A percentile compares a stretch with the other conserved stretches of the same genome.
Evolutionary conservation across 2,329 filamentous ascomycete genomes (phyloP).

Genomic region (Neoascochyta sp.): DNA sequence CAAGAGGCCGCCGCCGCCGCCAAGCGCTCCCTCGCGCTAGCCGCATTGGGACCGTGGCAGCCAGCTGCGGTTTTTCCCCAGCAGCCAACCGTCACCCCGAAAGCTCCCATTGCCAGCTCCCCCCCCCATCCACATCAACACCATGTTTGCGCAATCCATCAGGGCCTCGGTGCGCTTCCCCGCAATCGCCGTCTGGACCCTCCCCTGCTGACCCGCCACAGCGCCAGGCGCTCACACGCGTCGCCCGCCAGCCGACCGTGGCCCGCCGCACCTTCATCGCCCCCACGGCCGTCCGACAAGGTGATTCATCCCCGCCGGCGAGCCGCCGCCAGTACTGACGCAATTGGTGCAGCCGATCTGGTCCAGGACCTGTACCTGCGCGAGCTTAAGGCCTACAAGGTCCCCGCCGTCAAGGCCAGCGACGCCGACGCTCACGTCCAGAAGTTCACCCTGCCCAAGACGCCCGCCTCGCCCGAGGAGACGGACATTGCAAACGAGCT

Average conservation of each 20-base stretch:
- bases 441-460: conserved; percentile 74
- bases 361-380: conserved; percentile 97
- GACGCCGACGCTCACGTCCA: conserved; percentile 90
- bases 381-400: conserved; percentile 95
- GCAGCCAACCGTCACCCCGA: conserved; percentile 22
- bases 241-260: conserved; percentile 53
- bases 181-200: too few species aligned
- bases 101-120: conserved; percentile 32
- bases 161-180: conserved; percentile 57
- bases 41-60: conserved; percentile 16
- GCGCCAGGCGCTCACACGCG: conserved; percentile 60
- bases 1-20: conserved; percentile 4
- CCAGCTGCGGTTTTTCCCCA: conserved; percentile 19
- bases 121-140: conserved; percentile 29
- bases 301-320: conserved; percentile 46
- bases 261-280: conserved; percentile 62
- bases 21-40: conserved; percentile 13
- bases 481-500: conserved; percentile 85
- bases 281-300: conserved; percentile 58
- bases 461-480: conserved; percentile 89
- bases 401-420: conserved; percentile 72
- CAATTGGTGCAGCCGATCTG: conserved; percentile 70
- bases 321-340: conserved; percentile 22
- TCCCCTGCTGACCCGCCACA: conserved; percentile 37
- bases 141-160: conserved; percentile 60